phyloP scores from a whole-genome alignment of 2,329 filamentous ascomycete species.

The Waltergamsia citrina region DNA sequence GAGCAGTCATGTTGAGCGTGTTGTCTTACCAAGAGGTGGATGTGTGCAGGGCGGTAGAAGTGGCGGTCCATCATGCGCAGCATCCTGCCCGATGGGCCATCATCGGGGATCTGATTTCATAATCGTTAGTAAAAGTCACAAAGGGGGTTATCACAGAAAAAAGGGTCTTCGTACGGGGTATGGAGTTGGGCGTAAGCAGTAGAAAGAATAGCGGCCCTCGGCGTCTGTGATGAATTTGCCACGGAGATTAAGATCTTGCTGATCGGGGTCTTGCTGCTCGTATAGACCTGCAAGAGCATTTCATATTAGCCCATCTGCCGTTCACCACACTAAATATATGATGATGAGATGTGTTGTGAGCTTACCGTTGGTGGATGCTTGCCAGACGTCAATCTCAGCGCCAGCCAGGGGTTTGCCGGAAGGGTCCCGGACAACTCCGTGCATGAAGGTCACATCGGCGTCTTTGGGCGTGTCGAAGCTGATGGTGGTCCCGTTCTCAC shows the following conservation, averaged over 20 bases:
- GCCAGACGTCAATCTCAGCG: slow-evolving; percentile 69
- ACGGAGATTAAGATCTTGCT: slow-evolving; percentile 65
- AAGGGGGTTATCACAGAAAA: too few species aligned
- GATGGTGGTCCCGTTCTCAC: slow-evolving; percentile 62
- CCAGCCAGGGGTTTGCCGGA: slow-evolving; percentile 56
- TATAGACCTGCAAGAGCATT: slow-evolving; percentile 45
- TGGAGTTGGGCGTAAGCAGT: slow-evolving; percentile 50
- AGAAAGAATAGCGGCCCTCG: slow-evolving; percentile 53
- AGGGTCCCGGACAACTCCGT: slow-evolving; percentile 45
- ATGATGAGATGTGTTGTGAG: too few species aligned
- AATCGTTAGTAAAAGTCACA: slow-evolving; percentile 4
- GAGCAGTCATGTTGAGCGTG: too few species aligned
- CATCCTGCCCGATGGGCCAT: slow-evolving; percentile 44
- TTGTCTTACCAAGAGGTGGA: slow-evolving; percentile 46
- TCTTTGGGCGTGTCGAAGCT: slow-evolving; percentile 39
- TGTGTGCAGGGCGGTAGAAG: slow-evolving; percentile 47
- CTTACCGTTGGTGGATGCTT: slow-evolving; percentile 62
- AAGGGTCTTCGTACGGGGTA: slow-evolving; percentile 38
- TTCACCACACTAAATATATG: neutral
- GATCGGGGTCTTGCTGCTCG: slow-evolving; percentile 64
- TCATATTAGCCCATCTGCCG: too few species aligned
- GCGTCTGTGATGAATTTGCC: slow-evolving; percentile 61
- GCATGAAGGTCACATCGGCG: slow-evolving; percentile 49
- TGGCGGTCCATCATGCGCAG: slow-evolving; percentile 45
- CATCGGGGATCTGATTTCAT: slow-evolving; percentile 24